Evolutionary conservation across 2,329 filamentous ascomycete species (phyloP), one percentile per base, ranked within the genome.

Genomic region (Penicillium sp.): DNA sequence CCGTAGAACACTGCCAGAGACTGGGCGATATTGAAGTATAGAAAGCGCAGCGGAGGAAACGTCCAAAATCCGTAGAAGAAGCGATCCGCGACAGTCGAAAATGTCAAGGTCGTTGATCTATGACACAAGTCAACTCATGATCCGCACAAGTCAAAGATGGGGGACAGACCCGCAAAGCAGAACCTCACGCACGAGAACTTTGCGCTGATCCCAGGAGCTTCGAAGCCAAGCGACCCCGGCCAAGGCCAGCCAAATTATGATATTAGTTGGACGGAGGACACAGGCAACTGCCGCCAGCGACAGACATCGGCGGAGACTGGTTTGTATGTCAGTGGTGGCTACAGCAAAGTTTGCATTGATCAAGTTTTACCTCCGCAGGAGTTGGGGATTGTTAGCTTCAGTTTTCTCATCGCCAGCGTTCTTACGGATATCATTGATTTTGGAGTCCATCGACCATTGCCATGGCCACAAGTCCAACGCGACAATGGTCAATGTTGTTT

Each of bases 1-100:
- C 95, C 95, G 72, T 99, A 99, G 75, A 98, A 98, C 48, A 93
- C 85, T 26, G 95, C 92, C 6, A 99, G 82, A 8, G 90, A 90
- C 73, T 96, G 89, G 21, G 88, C 85, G 54, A 99, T 82, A 77
- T 99, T 99, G 81, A 97, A 93, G 70, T 93, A 85, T 57, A 98
- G 82, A 78, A 92, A 98, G 55, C 89, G 88, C 61, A 93, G 84
- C 0, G 93, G 90, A 4, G 95, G 95, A 55, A 99, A 91, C 0
- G 92, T 91, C 91, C 92, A 96, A 61, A 85, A 78, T 52, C 87
- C 86, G 72, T 96, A 99, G 77, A 92, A 97, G 21, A 87, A 76
- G 60, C 86, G 85, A 72, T 98, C 95, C 6, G 88, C 84, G 11
- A 86, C 63, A 6, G 84, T 74, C 4, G 91, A 93, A 14, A 89